Conservation (phyloP, 305 asterid genomes). For the Fraxinus sp. region DNA sequence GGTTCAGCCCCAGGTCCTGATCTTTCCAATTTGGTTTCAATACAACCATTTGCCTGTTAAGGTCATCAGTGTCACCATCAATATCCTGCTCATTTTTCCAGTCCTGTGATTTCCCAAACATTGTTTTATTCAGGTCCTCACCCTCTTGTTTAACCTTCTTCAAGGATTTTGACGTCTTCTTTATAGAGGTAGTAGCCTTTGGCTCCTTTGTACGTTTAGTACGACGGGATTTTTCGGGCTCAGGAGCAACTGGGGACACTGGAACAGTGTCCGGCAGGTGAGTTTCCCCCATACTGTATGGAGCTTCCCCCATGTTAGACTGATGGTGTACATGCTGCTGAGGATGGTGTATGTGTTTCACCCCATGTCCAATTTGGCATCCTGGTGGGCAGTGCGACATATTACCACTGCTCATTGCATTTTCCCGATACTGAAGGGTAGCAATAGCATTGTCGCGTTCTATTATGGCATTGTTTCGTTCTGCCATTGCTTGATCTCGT, state of each 20-base stretch:
- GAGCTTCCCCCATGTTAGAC: slow-evolving; percentile 44
- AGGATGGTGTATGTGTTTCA: slow-evolving; percentile 79
- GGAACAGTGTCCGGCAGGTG: slow-evolving; percentile 49
- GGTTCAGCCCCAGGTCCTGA: slow-evolving; percentile 50
- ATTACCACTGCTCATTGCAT: slow-evolving; percentile 44
- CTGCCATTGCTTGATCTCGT: slow-evolving; percentile 79
- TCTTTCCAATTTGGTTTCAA: slow-evolving; percentile 50
- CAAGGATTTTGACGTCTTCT: slow-evolving; percentile 50
- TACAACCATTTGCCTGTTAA: slow-evolving; percentile 32
- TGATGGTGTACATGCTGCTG: slow-evolving; percentile 56
- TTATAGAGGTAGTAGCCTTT: slow-evolving; percentile 35
- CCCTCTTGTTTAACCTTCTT: slow-evolving; percentile 60
- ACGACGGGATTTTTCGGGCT: slow-evolving; percentile 60
- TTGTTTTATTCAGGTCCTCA: slow-evolving; percentile 51
- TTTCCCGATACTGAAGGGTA: slow-evolving; percentile 72
- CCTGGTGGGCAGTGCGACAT: slow-evolving; percentile 66
- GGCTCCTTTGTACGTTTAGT: slow-evolving; percentile 65
- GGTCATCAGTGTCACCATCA: slow-evolving; percentile 34
- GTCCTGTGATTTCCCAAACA: slow-evolving; percentile 40
- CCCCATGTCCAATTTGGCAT: slow-evolving; percentile 65
- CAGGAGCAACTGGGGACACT: slow-evolving; percentile 39
- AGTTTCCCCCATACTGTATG: slow-evolving; percentile 45
- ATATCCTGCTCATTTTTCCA: slow-evolving; percentile 48
- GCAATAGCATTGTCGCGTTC: slow-evolving; percentile 89
- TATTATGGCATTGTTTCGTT: slow-evolving; percentile 72